Percentiles rank a stretch among this genome's conserved stretches.
Evolutionary conservation across 768 basidiomycete genomes (phyloP).

Genomic region (Suillus decipiens): DNA sequence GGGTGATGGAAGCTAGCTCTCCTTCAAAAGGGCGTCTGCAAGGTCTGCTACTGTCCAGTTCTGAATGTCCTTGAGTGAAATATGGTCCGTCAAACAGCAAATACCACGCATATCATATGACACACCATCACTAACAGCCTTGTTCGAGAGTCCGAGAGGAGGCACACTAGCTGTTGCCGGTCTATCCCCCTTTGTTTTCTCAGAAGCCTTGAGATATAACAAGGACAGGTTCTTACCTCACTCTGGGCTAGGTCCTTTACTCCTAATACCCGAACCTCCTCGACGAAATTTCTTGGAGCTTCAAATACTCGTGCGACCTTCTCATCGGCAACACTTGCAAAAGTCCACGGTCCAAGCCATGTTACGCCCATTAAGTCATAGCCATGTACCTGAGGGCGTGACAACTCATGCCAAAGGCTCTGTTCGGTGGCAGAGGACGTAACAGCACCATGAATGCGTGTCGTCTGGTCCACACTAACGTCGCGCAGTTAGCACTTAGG

Average conservation of each 20-base stretch:
- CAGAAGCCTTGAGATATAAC: background rate
- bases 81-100: conserved; percentile 2
- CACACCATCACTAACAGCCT: conserved; percentile 74
- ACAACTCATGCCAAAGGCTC: conserved; percentile 79
- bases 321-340: conserved; percentile 93
- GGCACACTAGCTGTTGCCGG: conserved; percentile 88
- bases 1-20: conserved; percentile 80
- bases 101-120: background rate
- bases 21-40: conserved; percentile 79
- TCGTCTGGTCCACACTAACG: conserved; percentile 84
- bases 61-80: conserved; percentile 19
- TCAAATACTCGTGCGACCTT: conserved; percentile 95
- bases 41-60: conserved; percentile 16
- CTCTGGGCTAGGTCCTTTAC: conserved; percentile 49
- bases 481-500: conserved; percentile 11
- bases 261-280: conserved; percentile 52
- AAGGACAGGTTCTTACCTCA: conserved; percentile 41
- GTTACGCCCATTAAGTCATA: conserved; percentile 85
- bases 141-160: conserved; percentile 92
- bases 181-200: conserved; percentile 48
- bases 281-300: conserved; percentile 80
- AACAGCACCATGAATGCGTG: conserved; percentile 78
- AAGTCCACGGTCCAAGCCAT: conserved; percentile 74
- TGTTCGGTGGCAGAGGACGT: conserved; percentile 23
- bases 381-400: conserved; percentile 94